Evolutionary conservation across 345 rosid species (phyloP), one percentile per base, ranked within the genome.

Genomic region (Trapa bicornis): DNA sequence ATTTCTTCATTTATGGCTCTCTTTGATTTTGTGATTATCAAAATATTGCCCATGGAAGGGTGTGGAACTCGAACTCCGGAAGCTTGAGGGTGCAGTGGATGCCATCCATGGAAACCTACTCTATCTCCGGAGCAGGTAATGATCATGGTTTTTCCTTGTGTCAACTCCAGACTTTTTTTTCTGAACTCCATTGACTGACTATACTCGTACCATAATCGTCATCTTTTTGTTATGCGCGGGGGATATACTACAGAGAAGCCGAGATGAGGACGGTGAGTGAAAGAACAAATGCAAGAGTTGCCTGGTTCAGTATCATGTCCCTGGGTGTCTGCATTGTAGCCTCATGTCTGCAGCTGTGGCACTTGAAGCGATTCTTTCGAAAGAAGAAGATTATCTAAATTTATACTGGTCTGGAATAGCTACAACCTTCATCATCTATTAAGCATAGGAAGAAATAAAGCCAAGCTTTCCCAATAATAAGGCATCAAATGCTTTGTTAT

Each of bases 21-120:
- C 14, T 17, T 61, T 39, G 43, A 15, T 64, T 17, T n/a, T 8
- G 11, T 39, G 32, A 10, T 22, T 16, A 64, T 14, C 45, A 5
- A 37, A 63, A 43, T 63, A 33, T 41, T 63, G 6, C 38, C 5
- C 43, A 22, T 41, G 38, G 33, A 65, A 93, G 98, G 99, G 99
- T 65, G 95, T 94, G 65, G 97, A 88, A 75, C 89, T 94, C 64
- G 85, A 86, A 76, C 74, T 94, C 53, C 84, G 73, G 80, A 91
- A 82, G 75, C 97, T 94, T 17, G 88, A 80, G 53, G 97, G 84
- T 53, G 61, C 72, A 42, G 93, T 89, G 64, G 77, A 87, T 50
- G 74, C 88, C 35, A 87, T 94, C 64, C 93, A 74, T 38, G 83
- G 80, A 39, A 83, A 86, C 70, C 57, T 91, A 32, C 39, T 83